A percentile compares a stretch with the other conserved stretches of the same genome.
These are phyloP conservation scores for Protoeuglena noctilucae DNA, from an alignment of 139 green algal species.

Conservation along the genomic window DNA sequence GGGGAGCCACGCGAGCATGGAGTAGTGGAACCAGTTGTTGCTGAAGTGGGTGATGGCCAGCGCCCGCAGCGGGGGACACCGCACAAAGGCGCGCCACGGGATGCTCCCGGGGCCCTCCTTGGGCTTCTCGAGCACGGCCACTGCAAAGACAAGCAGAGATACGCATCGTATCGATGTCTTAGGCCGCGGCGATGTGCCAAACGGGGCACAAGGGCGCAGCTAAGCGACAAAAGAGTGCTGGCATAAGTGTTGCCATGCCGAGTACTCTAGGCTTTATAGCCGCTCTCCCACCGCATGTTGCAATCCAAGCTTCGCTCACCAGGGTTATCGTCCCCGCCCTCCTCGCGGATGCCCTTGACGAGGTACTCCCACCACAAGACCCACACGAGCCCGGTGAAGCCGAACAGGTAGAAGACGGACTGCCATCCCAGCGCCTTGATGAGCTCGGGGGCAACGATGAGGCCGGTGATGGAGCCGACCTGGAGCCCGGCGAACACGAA, in stretches of 20 bases:
- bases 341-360: slow-evolving; percentile 14
- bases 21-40: slow-evolving; percentile 96
- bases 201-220: too few relatives aligned
- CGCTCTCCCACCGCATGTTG: too few relatives aligned
- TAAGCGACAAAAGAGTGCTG: too few relatives aligned
- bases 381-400: slow-evolving; percentile 59
- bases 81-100: slow-evolving; percentile 75
- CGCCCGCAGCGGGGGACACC: slow-evolving; percentile 40
- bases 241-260: too few relatives aligned
- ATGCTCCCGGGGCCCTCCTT: slow-evolving; percentile 24
- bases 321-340: too few relatives aligned
- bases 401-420: slow-evolving; percentile 76
- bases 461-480: slow-evolving; percentile 66
- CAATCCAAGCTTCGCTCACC: too few relatives aligned
- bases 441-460: slow-evolving; percentile 50
- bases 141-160: slow-evolving; percentile 6
- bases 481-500: slow-evolving; percentile 87
- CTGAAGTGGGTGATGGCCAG: slow-evolving; percentile 88
- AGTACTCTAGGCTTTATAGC: too few relatives aligned
- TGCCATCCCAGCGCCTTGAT: slow-evolving; percentile 70
- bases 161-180: neutral
- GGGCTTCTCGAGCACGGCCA: neutral
- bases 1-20: slow-evolving; percentile 91
- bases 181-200: too few relatives aligned
- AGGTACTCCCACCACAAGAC: slow-evolving; percentile 52